Evolutionary conservation across 495 filamentous ascomycete genomes (phyloP), one percentile per base, ranked within the genome.

Genomic region (Tuber calosporum): DNA sequence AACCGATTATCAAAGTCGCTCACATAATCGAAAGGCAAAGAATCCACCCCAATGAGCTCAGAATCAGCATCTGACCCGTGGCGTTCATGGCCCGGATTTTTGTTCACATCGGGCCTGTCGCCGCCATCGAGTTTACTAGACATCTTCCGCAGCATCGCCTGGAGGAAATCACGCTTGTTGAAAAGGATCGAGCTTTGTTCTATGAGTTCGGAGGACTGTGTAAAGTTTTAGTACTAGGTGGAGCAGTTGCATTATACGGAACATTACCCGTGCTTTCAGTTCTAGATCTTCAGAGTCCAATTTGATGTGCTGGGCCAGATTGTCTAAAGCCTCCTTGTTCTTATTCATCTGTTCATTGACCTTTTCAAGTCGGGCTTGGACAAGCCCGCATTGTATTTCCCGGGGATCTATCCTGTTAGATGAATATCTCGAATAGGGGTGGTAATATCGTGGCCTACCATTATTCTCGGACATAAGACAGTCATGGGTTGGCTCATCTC

Each of bases 1-100:
- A 99, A 99, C 30, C 96, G 90, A 79, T 99, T 99, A 83, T 96
- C 96, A 87, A 97, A 99, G 82, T 97, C 93, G 82, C 89, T 96
- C 8, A 88, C 87, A 78, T 91, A 91, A 70, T 94, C 91, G 30
- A 74, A 74, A 37, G 80, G 74, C 4, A 80, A 77, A 15, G 68
- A 73, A 69, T 81, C 80, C 67, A 79, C 74, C 36, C 73, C 80
- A 48, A 79, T 73, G 43, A 75, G 67, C 15, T 87, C 85, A 0
- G 85, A 84, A 77, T 89, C 87, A 67, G 82, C 72, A 67, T 83
- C 83, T 43, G 84, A 79, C 53, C 79, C 85, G 81, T 79, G 82
- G 9, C 81, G 80, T 70, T 87, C 87, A 67, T 85, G 86, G 0
- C 85, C 85, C 11, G 80, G 73, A 22, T 79, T 82, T 13, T 68